These are phyloP conservation scores for Xylariaceae sp. DNA, from an alignment of 2,329 filamentous ascomycete species.

Conservation along the genomic window DNA sequence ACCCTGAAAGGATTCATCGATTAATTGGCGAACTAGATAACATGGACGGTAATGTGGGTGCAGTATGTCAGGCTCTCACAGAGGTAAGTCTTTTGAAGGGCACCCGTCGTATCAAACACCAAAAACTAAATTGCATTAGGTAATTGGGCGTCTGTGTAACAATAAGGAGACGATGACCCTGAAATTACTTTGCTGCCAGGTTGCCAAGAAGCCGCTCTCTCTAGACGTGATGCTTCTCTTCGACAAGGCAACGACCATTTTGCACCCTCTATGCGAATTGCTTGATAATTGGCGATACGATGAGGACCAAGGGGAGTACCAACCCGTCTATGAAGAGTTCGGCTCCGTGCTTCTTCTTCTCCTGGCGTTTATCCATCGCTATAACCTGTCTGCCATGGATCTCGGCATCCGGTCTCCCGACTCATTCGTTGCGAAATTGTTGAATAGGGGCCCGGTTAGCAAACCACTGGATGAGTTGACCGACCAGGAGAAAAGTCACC, in stretches of 20 bases:
- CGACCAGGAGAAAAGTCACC: conserved; percentile 64
- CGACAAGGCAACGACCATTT: conserved; percentile 67
- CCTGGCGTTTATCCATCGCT: conserved; percentile 75
- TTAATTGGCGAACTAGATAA: conserved; percentile 82
- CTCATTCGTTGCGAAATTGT: conserved; percentile 70
- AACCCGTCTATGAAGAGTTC: conserved; percentile 85
- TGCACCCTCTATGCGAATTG: conserved; percentile 73
- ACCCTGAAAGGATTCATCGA: conserved; percentile 74
- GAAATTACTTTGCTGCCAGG: conserved; percentile 70
- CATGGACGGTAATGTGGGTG: conserved; percentile 89
- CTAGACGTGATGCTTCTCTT: conserved; percentile 79
- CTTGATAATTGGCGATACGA: conserved; percentile 82
- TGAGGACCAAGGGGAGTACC: conserved; percentile 81
- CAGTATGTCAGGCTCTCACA: conserved; percentile 76
- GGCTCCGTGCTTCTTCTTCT: conserved; percentile 75
- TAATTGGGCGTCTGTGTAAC: conserved; percentile 69
- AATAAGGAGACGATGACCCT: conserved; percentile 81
- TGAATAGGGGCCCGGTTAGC: conserved; percentile 61
- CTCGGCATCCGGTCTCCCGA: conserved; percentile 62
- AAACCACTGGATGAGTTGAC: conserved; percentile 62
- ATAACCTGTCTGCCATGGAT: conserved; percentile 66
- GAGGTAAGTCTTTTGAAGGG: conserved; percentile 54
- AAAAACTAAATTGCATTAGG: conserved; percentile 43
- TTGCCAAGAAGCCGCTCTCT: conserved; percentile 72
- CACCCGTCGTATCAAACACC: background rate